These are phyloP conservation scores for Clonostachys byssicola DNA, from an alignment of 2,329 filamentous ascomycete genomes.

Conservation along the genomic window DNA sequence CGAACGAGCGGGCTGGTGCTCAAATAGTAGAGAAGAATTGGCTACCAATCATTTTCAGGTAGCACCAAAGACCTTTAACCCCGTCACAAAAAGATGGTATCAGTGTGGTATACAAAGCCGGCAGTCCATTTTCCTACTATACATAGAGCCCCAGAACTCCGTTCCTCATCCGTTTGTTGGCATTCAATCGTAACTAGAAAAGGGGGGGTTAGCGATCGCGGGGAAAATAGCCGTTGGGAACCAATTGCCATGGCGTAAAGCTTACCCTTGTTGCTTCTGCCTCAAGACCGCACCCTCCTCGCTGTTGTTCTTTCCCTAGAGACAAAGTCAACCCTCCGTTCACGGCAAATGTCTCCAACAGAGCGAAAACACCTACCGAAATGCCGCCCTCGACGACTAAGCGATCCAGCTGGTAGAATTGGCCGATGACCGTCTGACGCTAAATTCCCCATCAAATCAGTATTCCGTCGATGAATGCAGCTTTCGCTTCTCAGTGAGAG, in stretches of 20 bases:
- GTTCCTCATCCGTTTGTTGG: too few species aligned
- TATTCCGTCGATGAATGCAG: neutral
- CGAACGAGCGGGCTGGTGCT: too few species aligned
- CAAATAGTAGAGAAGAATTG: too few species aligned
- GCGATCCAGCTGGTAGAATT: conserved; percentile 89
- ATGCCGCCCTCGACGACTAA: conserved; percentile 89
- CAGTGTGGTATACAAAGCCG: conserved; percentile 1
- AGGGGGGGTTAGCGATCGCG: neutral
- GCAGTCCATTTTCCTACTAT: neutral
- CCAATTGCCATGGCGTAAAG: too few species aligned
- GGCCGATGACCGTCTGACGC: conserved; percentile 92
- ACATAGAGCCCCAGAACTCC: neutral
- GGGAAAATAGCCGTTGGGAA: conserved; percentile 1
- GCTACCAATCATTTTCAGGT: neutral
- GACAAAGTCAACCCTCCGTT: conserved; percentile 2
- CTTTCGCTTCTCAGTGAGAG: neutral
- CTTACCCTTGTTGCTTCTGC: conserved; percentile 77
- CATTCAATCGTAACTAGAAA: neutral
- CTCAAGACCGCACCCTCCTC: conserved; percentile 63
- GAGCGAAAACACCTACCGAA: conserved; percentile 45
- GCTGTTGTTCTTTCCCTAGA: conserved; percentile 66
- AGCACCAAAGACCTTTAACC: neutral
- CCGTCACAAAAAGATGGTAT: neutral
- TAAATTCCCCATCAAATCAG: conserved; percentile 26
- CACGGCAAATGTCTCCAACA: neutral